Evolutionary conservation across 2,329 filamentous ascomycete genomes (phyloP).

Genomic region (Coleophoma crateriformis): DNA sequence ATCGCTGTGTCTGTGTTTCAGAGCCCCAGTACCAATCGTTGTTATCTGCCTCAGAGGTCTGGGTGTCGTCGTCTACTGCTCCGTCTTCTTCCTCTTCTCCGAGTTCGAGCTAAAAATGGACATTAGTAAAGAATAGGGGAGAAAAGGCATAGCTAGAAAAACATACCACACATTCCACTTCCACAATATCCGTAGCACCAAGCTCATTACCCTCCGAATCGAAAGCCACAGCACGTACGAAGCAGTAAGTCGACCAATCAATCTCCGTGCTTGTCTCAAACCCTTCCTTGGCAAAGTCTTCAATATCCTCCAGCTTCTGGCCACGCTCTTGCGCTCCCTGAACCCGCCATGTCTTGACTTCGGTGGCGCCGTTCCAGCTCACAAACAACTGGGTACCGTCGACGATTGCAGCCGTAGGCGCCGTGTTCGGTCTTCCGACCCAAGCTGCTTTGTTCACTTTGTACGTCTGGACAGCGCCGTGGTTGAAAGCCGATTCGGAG

Average conservation of each 20-base stretch:
- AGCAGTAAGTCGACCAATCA: background rate
- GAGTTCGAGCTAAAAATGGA: background rate
- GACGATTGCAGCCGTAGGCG: constrained; percentile 19
- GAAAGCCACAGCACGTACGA: background rate
- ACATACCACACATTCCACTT: background rate
- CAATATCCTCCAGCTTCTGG: background rate
- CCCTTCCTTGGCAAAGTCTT: background rate
- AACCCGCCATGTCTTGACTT: constrained; percentile 33
- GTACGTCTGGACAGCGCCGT: constrained; percentile 26
- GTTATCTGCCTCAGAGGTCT: too few relatives aligned
- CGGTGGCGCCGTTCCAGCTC: constrained; percentile 46
- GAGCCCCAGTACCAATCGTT: background rate
- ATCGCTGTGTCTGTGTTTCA: background rate
- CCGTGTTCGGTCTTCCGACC: constrained; percentile 26
- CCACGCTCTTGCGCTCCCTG: background rate
- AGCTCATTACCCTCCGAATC: background rate
- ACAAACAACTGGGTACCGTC: constrained; percentile 31
- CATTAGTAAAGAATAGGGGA: background rate
- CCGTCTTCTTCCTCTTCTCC: background rate
- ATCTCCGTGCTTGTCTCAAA: background rate
- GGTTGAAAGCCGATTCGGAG: constrained; percentile 13
- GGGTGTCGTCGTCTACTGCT: background rate
- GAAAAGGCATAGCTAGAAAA: background rate
- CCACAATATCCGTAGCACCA: background rate
- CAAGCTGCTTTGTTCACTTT: constrained; percentile 28